Conservation (phyloP, 306 rosid species). For the Bauhinia variegata region DNA sequence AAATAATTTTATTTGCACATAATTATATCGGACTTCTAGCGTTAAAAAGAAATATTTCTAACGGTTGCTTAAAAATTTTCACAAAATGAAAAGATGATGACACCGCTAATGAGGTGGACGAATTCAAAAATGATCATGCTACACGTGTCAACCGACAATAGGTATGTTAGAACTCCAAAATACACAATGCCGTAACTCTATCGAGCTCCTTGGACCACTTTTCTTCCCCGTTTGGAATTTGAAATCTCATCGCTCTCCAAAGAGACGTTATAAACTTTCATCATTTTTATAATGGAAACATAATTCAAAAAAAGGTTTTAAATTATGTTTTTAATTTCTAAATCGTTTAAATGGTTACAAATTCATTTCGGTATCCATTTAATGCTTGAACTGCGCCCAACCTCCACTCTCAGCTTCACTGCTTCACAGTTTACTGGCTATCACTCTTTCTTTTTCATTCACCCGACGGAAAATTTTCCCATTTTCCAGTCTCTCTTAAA, state of each 20-base stretch:
- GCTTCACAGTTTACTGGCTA: neutral
- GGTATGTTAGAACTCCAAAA: neutral
- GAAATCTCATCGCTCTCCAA: constrained; percentile 46
- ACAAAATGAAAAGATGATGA: no score
- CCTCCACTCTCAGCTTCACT: constrained; percentile 7
- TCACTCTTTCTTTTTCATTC: constrained; percentile 9
- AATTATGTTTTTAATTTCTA: neutral
- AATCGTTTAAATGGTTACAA: neutral
- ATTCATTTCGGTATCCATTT: constrained; percentile 38
- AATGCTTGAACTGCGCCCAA: constrained; percentile 34
- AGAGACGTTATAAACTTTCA: constrained; percentile 61
- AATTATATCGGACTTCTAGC: no score
- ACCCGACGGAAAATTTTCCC: neutral
- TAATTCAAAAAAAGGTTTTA: neutral
- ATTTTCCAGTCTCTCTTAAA: neutral
- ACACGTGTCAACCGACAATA: constrained; percentile 25
- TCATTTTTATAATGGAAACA: constrained; percentile 24
- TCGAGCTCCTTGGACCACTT: constrained; percentile 1
- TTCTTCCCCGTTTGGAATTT: constrained; percentile 53
- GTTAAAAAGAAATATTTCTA: no score
- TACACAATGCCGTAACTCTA: neutral
- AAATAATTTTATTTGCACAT: no score
- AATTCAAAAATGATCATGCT: neutral
- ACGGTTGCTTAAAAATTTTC: no score
- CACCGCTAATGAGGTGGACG: neutral